Base-by-base conservation (phyloP, 768 basidiomycete species). In the Pleurotus platypus region DNA sequence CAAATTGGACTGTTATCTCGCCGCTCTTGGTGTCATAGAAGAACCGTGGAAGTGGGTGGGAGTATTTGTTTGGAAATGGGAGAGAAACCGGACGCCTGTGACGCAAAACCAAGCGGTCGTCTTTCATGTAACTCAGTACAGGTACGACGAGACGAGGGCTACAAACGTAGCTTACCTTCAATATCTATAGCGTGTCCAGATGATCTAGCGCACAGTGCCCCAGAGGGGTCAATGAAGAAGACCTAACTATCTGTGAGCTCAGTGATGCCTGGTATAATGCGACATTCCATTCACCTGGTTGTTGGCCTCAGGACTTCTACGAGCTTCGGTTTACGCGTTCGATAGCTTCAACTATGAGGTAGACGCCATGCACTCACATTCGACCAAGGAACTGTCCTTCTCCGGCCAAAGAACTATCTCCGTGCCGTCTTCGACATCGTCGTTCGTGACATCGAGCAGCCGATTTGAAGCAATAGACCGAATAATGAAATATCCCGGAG, bases 141-240 rank as follows among this genome's bases (percentile, higher is more conserved):
- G 46, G 26, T 20, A 50, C 20, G 15, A 15, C 8, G 49, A 13
- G 12, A 56, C 8, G 49, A 13, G 12, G 55, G 35, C 27, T n/a
- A 20, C 42, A 9, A n/a, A 38, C 47, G 47, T 4, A 26, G 38
- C 71, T 20, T 68, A 87, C 90, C 81, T 77, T 92, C 84, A 37
- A 93, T 70, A 63, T 94, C 91, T 38, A 94, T 73, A 6, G 90
- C 92, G 70, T 92, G 90, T 0, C 92, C 92, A 13, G 90, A 82
- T 3, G 83, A 80, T 62, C 87, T 80, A 7, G 91, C 90, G 67
- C 89, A 93, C 42, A 93, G 70, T 8, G 83, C 84, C 16, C 92
- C 91, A 16, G 82, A 81, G 2, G 81, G 79, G 67, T 94, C 92
- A 54, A 93, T 81, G 72, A 90, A 93, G 73, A 92, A 93, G 15